Evolutionary conservation across 768 basidiomycete genomes (phyloP).

Genomic region (Symmetrospora coprosmae): DNA sequence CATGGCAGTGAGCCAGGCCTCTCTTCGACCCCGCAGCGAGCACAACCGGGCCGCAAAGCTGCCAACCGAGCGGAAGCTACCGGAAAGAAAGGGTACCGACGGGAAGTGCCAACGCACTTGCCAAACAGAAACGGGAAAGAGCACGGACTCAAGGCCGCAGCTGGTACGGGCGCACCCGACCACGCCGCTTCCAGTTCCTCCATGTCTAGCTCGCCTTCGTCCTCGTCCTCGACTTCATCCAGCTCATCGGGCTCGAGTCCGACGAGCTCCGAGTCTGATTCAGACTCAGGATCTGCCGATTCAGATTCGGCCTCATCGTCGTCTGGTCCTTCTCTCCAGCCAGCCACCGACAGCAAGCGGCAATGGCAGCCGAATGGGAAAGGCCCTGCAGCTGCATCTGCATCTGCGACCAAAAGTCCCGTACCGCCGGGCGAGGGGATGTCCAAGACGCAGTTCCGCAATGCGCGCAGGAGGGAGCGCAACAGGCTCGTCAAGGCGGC

Average conservation of each 20-base stretch:
- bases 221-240: neutral
- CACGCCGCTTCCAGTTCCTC: neutral
- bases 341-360: neutral
- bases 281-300: neutral
- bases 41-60: too few species aligned
- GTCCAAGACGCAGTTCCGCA: neutral
- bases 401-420: too few species aligned
- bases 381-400: too few species aligned
- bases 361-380: neutral
- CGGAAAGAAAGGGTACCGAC: too few species aligned
- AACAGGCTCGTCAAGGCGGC: too few species aligned
- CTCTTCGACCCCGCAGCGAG: too few species aligned
- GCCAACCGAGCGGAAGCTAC: too few species aligned
- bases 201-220: neutral
- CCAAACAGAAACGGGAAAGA: neutral
- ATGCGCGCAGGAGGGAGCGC: too few species aligned
- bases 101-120: too few species aligned
- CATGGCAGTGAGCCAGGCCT: too few species aligned
- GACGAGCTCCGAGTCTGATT: neutral
- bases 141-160: too few species aligned
- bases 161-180: too few species aligned
- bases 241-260: neutral
- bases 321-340: neutral
- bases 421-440: constrained; percentile 7
- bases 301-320: neutral